phyloP scores from a whole-genome alignment of 208 protist species.

The Acanthamoeba culbertsoni region DNA sequence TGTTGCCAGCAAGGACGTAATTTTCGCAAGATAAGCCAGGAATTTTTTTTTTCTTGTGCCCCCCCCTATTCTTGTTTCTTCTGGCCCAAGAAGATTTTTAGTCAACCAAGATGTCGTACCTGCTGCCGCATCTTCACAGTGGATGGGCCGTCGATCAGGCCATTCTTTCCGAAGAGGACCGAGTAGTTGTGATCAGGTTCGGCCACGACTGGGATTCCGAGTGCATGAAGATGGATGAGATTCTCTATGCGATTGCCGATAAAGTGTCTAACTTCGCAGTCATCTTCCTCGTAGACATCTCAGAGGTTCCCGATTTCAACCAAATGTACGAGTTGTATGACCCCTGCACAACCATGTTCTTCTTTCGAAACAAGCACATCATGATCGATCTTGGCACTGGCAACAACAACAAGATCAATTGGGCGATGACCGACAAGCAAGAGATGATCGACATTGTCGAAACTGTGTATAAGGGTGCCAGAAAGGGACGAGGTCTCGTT shows the following conservation, averaged over 20 bases:
- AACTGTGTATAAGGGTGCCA: slow-evolving; percentile 91
- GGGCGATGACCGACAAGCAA: slow-evolving; percentile 93
- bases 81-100: not conserved
- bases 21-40: not conserved
- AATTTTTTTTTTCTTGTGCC: not conserved
- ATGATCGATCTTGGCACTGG: slow-evolving; percentile 97
- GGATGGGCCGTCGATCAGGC: slow-evolving; percentile 93
- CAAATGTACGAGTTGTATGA: slow-evolving; percentile 99
- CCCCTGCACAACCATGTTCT: slow-evolving; percentile 98
- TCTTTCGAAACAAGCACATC: slow-evolving; percentile 99
- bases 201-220: slow-evolving; percentile 91
- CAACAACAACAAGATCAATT: slow-evolving; percentile 99
- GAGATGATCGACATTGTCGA: slow-evolving; percentile 98
- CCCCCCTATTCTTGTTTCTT: too few relatives aligned
- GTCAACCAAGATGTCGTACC: slow-evolving; percentile 73
- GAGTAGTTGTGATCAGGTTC: slow-evolving; percentile 91
- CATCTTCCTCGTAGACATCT: slow-evolving; percentile 93
- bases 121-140: slow-evolving; percentile 89
- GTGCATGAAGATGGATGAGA: slow-evolving; percentile 92
- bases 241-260: slow-evolving; percentile 74
- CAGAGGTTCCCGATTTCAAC: slow-evolving; percentile 97
- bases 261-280: slow-evolving; percentile 90
- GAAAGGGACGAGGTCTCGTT: slow-evolving; percentile 94
- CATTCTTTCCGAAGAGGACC: slow-evolving; percentile 87
- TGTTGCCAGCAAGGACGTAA: too few relatives aligned